Percentiles rank a stretch among this genome's conserved stretches.
Evolutionary conservation across 108 stramenopile genomes (phyloP).

Genomic region (Skeletonema menzelii): DNA sequence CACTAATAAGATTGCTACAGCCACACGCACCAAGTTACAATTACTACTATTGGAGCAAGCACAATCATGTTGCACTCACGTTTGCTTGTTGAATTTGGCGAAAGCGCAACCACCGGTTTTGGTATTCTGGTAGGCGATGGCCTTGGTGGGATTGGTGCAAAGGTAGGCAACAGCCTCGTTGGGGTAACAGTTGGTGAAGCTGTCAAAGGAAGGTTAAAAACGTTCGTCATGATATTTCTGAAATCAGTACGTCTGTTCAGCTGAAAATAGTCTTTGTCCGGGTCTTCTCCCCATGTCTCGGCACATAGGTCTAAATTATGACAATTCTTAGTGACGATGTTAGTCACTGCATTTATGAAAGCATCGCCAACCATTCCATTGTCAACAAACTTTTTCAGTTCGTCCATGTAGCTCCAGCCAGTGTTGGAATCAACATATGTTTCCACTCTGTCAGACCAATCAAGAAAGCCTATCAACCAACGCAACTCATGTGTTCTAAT

Average conservation of each 20-base stretch:
- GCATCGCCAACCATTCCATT: constrained; percentile 15
- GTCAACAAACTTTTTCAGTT: constrained; percentile 26
- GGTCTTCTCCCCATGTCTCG: neutral
- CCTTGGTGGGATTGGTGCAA: neutral
- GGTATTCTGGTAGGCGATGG: neutral
- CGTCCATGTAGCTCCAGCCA: constrained; percentile 25
- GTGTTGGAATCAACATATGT: constrained; percentile 35
- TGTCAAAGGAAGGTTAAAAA: neutral
- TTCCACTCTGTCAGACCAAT: constrained; percentile 81
- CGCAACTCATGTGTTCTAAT: constrained; percentile 25
- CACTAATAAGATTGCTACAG: neutral
- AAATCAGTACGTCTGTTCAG: neutral
- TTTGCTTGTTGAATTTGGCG: neutral
- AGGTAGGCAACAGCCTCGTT: neutral
- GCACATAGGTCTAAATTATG: constrained; percentile 10
- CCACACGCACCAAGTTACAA: neutral
- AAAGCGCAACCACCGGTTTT: neutral
- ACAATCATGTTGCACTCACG: neutral
- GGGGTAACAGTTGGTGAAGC: neutral
- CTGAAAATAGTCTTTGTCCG: neutral
- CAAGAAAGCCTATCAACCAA: constrained; percentile 69
- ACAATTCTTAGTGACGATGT: constrained; percentile 21
- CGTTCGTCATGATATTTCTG: neutral
- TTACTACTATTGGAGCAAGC: neutral
- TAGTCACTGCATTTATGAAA: constrained; percentile 27